Evolutionary conservation across 768 basidiomycete species (phyloP), one percentile per base, ranked within the genome.

Genomic region (Amanita polypyramis): DNA sequence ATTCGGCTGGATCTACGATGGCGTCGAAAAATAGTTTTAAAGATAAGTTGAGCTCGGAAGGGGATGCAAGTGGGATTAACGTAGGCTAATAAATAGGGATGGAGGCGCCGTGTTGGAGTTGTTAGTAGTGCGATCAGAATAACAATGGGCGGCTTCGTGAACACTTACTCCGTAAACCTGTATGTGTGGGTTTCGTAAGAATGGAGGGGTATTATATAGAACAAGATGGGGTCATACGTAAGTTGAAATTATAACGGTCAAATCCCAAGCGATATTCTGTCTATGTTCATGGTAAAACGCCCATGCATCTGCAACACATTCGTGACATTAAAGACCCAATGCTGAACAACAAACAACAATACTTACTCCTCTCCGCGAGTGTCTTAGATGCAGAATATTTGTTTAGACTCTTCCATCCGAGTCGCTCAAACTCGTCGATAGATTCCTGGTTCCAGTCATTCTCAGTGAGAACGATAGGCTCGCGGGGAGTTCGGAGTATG

Each of bases 321-420:
- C n/a, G n/a, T n/a, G n/a, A n/a, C n/a, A n/a, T n/a, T n/a, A n/a
- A 45, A 34, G 0, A 20, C 14, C 14, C 14, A 44, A 21, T 21
- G 12, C 17, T 3, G 11, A 4, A 14, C 25, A 27, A 27, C 25
- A 7, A 27, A 27, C 25, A 7, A 27, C 25, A 27, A 27, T 27
- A 27, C 34, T 35, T 19, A 72, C 72, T 72, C 55, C 65, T 68
- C 64, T 85, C 82, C 2, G 82, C 79, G 5, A 80, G 66, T 0
- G 69, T 70, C 67, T 84, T 83, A 14, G 72, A 69, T 0, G 80
- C 76, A 34, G 68, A 57, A 56, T 86, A 86, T 54, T 74, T 77
- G 11, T 62, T 50, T 7, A 7, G 7, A 27, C 25, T 27, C 25
- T 27, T 27, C 2, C 54, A 42, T 2, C 79, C 79, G 42, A 77